Conservation (phyloP, 176 grass and related monocot species). For the Themeda triandra region DNA sequence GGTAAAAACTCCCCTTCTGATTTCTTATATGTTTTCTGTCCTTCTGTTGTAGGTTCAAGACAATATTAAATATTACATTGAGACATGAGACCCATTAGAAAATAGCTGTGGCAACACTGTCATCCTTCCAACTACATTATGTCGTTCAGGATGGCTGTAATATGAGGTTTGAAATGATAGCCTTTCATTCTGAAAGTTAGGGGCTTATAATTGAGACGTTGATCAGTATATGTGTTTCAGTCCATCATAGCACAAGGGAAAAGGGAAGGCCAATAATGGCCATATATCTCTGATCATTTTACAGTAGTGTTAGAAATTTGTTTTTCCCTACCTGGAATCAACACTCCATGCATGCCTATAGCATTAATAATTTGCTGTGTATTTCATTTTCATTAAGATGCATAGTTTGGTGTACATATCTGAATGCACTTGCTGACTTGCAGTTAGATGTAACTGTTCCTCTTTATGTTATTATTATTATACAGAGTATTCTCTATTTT, state of each 20-base stretch:
- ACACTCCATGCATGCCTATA: background rate
- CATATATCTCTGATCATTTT: background rate
- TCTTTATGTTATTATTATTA: too few relatives aligned
- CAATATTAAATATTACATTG: background rate
- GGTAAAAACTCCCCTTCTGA: conserved; percentile 3
- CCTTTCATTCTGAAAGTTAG: background rate
- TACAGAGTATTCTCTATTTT: background rate
- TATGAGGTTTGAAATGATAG: background rate
- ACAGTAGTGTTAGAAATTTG: background rate
- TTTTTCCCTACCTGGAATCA: background rate
- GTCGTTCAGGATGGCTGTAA: background rate
- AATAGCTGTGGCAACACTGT: background rate
- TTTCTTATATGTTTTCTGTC: background rate
- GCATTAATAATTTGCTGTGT: background rate
- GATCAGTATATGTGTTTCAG: background rate
- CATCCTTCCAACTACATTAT: conserved; percentile 1
- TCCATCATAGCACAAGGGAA: background rate
- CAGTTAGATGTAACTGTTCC: background rate
- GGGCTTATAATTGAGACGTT: background rate
- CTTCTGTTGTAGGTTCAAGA: background rate
- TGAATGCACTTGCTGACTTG: background rate
- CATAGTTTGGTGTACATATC: background rate
- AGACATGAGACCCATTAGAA: background rate
- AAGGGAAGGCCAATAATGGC: background rate
- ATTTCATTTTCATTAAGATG: background rate